Evolutionary conservation across 495 filamentous ascomycete genomes (phyloP).

Genomic region (Penicillium parvum): DNA sequence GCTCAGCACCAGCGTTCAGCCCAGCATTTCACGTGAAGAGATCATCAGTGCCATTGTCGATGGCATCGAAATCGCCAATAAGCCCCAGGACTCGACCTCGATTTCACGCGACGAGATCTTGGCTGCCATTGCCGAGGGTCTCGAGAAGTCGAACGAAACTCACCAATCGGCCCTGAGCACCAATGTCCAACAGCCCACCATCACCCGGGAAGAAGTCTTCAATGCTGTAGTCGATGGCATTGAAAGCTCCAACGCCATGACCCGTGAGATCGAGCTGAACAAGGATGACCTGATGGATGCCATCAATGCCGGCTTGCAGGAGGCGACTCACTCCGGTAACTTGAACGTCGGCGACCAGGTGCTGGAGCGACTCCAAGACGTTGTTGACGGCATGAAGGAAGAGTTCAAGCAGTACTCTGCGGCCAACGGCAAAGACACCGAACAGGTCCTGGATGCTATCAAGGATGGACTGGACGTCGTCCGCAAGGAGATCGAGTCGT

Average conservation of each 20-base stretch:
- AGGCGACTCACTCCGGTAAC: conserved; percentile 47
- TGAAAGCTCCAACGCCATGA: conserved; percentile 42
- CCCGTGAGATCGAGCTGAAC: conserved; percentile 56
- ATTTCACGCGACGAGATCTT: conserved; percentile 49
- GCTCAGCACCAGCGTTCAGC: conserved; percentile 10
- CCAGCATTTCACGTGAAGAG: conserved; percentile 31
- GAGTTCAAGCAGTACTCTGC: conserved; percentile 72
- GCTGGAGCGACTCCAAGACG: conserved; percentile 65
- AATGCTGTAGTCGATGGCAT: conserved; percentile 56
- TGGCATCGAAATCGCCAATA: conserved; percentile 33
- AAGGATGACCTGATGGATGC: conserved; percentile 64
- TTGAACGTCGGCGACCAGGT: conserved; percentile 58
- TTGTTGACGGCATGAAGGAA: conserved; percentile 68
- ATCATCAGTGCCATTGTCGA: conserved; percentile 52
- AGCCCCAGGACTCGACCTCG: conserved; percentile 26
- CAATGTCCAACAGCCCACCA: conserved; percentile 19
- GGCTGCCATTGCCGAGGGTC: conserved; percentile 33
- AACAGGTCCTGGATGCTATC: conserved; percentile 77
- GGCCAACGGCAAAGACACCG: conserved; percentile 69
- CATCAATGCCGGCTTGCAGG: conserved; percentile 54
- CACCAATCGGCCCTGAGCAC: conserved; percentile 21
- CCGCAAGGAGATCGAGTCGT: conserved; percentile 74
- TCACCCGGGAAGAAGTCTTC: conserved; percentile 51
- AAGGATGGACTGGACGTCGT: conserved; percentile 81
- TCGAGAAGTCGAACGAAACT: conserved; percentile 10